Percentiles rank a stretch among this genome's conserved stretches.
Evolutionary conservation across 768 basidiomycete genomes (phyloP).

Genomic region (Leccinellum luteum): DNA sequence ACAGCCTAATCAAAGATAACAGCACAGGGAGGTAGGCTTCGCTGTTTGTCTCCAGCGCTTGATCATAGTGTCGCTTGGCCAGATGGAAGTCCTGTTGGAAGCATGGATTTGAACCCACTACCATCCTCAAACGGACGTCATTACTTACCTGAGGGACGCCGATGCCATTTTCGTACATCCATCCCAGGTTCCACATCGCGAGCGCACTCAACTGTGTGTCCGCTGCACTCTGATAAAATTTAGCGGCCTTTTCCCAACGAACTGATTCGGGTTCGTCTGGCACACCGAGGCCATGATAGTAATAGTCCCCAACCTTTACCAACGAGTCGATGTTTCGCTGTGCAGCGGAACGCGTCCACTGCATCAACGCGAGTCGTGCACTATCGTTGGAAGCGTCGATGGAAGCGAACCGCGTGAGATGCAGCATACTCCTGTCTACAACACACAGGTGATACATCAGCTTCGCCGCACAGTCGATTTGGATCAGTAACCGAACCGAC

Average conservation of each 20-base stretch:
- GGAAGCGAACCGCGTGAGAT: slow-evolving; percentile 65
- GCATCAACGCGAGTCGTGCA: slow-evolving; percentile 79
- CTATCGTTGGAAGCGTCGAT: slow-evolving; percentile 78
- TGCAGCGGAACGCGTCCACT: slow-evolving; percentile 92
- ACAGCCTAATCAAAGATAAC: slow-evolving; percentile 78
- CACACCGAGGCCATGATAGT: slow-evolving; percentile 87
- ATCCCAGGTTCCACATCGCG: slow-evolving; percentile 97
- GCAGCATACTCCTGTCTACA: slow-evolving; percentile 68
- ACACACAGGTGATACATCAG: background rate
- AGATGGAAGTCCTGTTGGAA: slow-evolving; percentile 82
- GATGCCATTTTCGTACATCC: slow-evolving; percentile 98
- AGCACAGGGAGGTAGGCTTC: slow-evolving; percentile 90
- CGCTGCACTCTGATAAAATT: slow-evolving; percentile 92
- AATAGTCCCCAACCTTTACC: slow-evolving; percentile 98
- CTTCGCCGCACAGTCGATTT: slow-evolving; percentile 35
- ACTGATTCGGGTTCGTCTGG: slow-evolving; percentile 58
- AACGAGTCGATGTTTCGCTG: slow-evolving; percentile 96
- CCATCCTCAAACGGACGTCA: background rate
- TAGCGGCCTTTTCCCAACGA: slow-evolving; percentile 86
- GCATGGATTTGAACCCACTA: background rate
- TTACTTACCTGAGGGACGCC: slow-evolving; percentile 78
- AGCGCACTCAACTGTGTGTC: slow-evolving; percentile 90
- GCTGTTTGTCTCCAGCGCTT: slow-evolving; percentile 79
- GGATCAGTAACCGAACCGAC: slow-evolving; percentile 41
- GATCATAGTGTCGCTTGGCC: slow-evolving; percentile 93